Percentiles rank a stretch among this genome's conserved stretches.
phyloP scores from a whole-genome alignment of 768 basidiomycete species.

The Leccinum subgranulosum region DNA sequence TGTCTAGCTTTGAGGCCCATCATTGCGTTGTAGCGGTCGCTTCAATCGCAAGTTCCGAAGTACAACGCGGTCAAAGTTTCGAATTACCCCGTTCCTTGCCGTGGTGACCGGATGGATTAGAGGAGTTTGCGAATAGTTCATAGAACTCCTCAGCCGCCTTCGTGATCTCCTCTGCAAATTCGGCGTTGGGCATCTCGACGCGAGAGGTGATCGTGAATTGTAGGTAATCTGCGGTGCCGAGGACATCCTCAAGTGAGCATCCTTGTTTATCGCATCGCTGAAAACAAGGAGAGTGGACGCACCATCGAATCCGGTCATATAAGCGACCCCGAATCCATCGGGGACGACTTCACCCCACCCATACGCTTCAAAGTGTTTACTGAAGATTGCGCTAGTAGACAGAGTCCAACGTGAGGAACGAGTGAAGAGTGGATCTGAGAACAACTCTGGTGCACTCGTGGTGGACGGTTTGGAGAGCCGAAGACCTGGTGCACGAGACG shows the following conservation, averaged over 20 bases:
- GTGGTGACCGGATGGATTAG: background rate
- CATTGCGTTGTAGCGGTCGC: background rate
- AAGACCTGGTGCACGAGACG: slow-evolving; percentile 48
- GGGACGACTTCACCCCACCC: slow-evolving; percentile 97
- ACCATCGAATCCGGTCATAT: slow-evolving; percentile 89
- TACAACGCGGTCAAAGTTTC: slow-evolving; percentile 16
- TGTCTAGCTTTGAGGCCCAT: background rate
- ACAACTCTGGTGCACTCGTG: slow-evolving; percentile 67
- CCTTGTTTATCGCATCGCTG: background rate
- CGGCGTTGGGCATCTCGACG: slow-evolving; percentile 75
- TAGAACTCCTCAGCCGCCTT: slow-evolving; percentile 68
- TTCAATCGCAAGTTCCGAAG: background rate
- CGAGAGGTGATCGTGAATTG: slow-evolving; percentile 88
- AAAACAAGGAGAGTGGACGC: slow-evolving; percentile 16
- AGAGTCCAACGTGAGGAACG: slow-evolving; percentile 82
- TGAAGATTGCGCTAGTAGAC: slow-evolving; percentile 87
- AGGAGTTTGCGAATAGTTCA: slow-evolving; percentile 41
- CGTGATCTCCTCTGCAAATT: slow-evolving; percentile 68
- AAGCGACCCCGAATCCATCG: slow-evolving; percentile 92
- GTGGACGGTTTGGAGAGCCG: slow-evolving; percentile 61
- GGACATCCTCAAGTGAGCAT: background rate
- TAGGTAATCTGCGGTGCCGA: slow-evolving; percentile 53
- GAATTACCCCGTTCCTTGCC: background rate
- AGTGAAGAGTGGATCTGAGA: slow-evolving; percentile 68
- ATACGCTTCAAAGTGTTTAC: slow-evolving; percentile 79